Conservation (phyloP, 352 stramenopile genomes). For the Poterioochromonas sp. region DNA sequence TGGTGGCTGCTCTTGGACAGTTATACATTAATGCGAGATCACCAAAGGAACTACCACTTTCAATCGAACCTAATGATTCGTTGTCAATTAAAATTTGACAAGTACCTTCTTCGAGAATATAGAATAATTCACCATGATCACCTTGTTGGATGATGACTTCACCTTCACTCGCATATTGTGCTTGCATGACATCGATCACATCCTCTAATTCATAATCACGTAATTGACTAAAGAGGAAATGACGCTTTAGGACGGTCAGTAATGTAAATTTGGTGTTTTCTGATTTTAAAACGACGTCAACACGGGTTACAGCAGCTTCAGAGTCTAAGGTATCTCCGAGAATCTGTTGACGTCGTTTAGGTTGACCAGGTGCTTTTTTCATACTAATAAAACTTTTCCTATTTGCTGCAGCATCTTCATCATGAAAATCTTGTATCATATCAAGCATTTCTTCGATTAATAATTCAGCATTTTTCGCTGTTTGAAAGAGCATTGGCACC, state of each 20-base stretch:
- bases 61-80: neutral
- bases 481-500: slow-evolving; percentile 33
- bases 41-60: slow-evolving; percentile 64
- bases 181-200: slow-evolving; percentile 26
- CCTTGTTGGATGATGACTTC: slow-evolving; percentile 25
- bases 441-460: slow-evolving; percentile 27
- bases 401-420: neutral
- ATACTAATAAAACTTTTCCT: neutral
- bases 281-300: slow-evolving; percentile 27
- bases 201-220: slow-evolving; percentile 26
- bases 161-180: neutral
- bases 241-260: slow-evolving; percentile 9
- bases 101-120: slow-evolving; percentile 29
- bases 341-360: slow-evolving; percentile 31
- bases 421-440: slow-evolving; percentile 23
- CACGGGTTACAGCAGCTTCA: neutral
- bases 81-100: neutral
- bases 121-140: slow-evolving; percentile 23
- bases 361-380: neutral
- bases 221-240: slow-evolving; percentile 29
- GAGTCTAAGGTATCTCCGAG: slow-evolving; percentile 9
- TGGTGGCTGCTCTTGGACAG: slow-evolving; percentile 82
- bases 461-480: slow-evolving; percentile 7
- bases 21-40: slow-evolving; percentile 93
- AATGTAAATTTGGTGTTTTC: neutral